phyloP scores from a whole-genome alignment of 371 early-diverging fungal species.

The Parasitella parasitica region DNA sequence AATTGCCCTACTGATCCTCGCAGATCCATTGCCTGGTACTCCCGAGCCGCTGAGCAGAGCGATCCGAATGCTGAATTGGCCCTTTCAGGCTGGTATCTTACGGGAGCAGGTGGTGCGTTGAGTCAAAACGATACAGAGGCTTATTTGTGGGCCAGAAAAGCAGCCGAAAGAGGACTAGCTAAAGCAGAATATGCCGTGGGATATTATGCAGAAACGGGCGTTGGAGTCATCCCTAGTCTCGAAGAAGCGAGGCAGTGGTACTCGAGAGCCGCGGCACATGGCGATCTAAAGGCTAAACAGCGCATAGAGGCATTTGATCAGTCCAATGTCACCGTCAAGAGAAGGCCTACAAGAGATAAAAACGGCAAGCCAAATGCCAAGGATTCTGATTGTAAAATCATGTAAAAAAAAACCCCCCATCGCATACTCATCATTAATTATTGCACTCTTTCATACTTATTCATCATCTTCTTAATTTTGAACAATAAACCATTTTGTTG shows the following conservation, averaged over 20 bases:
- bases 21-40: conserved; percentile 94
- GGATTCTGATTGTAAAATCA: conserved; percentile 34
- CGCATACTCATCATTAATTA: neutral
- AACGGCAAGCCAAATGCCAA: conserved; percentile 27
- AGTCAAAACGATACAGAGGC: conserved; percentile 79
- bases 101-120: conserved; percentile 70
- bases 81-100: conserved; percentile 87
- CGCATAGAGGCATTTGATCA: conserved; percentile 64
- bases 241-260: conserved; percentile 80
- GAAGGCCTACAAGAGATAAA: conserved; percentile 30
- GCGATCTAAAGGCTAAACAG: conserved; percentile 68
- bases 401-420: conserved; percentile 17
- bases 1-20: conserved; percentile 81
- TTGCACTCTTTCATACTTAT: no score
- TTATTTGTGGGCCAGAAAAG: conserved; percentile 84
- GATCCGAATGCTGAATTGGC: conserved; percentile 80
- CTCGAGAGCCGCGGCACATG: conserved; percentile 65
- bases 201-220: conserved; percentile 81
- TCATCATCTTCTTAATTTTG: no score
- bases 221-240: conserved; percentile 62
- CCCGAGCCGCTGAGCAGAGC: conserved; percentile 85
- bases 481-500: no score
- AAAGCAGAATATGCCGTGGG: conserved; percentile 87
- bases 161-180: conserved; percentile 75
- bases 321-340: conserved; percentile 25